Evolutionary conservation across 1,284 basidiomycete genomes (phyloP), one percentile per base, ranked within the genome.

Genomic region (Fomitopsis palustris): DNA sequence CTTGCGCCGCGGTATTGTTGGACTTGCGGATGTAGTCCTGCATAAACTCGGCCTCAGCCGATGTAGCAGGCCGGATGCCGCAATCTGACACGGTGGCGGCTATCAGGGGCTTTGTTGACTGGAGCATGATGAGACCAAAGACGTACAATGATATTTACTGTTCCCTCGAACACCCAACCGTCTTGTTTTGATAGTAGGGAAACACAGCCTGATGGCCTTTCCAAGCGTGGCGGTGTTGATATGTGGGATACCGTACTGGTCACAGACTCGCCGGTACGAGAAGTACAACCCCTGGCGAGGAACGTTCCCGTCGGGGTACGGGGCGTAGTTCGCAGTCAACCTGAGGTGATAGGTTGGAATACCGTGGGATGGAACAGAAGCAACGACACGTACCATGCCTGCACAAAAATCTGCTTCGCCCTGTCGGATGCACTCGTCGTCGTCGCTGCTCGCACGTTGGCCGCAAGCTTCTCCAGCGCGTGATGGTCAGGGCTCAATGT

Each of bases 221-320:
- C 94, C 94, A 67, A 96, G 82, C 4, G 93, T 95, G 62, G 95
- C 94, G 43, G 94, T 93, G 78, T 95, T 96, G 78, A 96, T 93
- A 69, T 95, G 92, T 61, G 91, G 91, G 65, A 95, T 92, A 55
- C 89, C 87, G 75, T 94, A 92, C 74, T 91, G 87, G 75, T 93
- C 90, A 75, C 93, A 96, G 58, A 94, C 87, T 61, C 92, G 82
- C 63, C 94, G 85, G 77, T 96, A 96, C 42, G 93, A 95, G 70
- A 93, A 92, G 75, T 96, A 96, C 56, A 96, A 83, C 54, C 91
- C 86, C 75, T 96, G 88, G 68, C 92, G 82, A 62, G 89, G 86
- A 67, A 95, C 92, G 72, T 93, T 94, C 56, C 92, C 93, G 74
- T 94, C 92, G 39, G 90, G 90, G 72, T 92, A 92, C n/a, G 90